Evolutionary conservation across 768 basidiomycete species (phyloP).

Genomic region (Cubamyces sp.): DNA sequence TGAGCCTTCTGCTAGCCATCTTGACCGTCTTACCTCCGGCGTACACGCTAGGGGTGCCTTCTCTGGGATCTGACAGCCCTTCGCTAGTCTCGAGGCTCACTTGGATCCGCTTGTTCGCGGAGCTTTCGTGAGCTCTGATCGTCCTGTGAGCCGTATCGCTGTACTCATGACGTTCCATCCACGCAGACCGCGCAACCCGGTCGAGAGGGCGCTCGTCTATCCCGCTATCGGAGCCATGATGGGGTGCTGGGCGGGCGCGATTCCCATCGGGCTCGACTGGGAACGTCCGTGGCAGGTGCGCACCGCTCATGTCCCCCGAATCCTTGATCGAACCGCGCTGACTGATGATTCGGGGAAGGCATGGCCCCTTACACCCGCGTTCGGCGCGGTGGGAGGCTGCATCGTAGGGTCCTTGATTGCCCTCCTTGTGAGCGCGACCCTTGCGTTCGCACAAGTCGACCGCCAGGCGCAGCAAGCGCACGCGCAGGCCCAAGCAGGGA

Average conservation of each 20-base stretch:
- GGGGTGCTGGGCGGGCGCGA: constrained; percentile 80
- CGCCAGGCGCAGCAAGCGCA: constrained; percentile 4
- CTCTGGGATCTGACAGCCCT: constrained; percentile 38
- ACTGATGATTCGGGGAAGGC: constrained; percentile 47
- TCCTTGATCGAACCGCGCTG: constrained; percentile 9
- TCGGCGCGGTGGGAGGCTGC: constrained; percentile 72
- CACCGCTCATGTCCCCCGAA: constrained; percentile 13
- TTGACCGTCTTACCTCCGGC: constrained; percentile 69
- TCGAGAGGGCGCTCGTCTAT: constrained; percentile 81
- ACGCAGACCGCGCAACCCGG: constrained; percentile 55
- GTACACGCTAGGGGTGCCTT: constrained; percentile 69
- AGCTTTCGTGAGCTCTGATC: constrained; percentile 71
- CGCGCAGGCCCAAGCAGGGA: constrained; percentile 3
- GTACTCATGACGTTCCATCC: neutral
- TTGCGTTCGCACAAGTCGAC: constrained; percentile 33
- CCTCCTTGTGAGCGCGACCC: constrained; percentile 46
- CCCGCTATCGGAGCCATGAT: constrained; percentile 72
- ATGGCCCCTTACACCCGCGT: constrained; percentile 82
- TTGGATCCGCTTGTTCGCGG: constrained; percentile 82
- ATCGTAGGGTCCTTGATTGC: constrained; percentile 61
- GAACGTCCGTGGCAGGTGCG: constrained; percentile 95
- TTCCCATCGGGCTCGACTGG: constrained; percentile 95
- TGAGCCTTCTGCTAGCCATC: constrained; percentile 70
- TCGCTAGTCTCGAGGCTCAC: constrained; percentile 61
- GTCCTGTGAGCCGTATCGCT: constrained; percentile 51